A percentile compares a stretch with the other conserved stretches of the same genome.
Conservation (phyloP, 257 asterid species). For the Nicotiana tomentosiformis region DNA sequence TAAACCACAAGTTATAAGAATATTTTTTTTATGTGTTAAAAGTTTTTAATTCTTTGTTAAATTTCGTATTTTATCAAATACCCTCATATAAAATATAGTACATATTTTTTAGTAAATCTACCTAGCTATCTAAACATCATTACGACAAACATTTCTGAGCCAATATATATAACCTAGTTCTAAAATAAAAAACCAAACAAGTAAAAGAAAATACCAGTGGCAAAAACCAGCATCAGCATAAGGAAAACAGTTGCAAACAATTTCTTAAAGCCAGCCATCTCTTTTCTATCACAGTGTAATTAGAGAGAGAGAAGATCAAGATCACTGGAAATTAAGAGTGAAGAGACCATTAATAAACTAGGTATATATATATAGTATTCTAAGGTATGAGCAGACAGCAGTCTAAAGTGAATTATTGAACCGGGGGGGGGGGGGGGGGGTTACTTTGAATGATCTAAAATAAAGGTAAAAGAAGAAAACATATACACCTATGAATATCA, state of each 20-base stretch:
- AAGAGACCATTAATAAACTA: background rate
- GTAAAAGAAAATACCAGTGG: constrained; percentile 2
- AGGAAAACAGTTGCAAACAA: background rate
- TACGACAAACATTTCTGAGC: background rate
- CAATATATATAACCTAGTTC: background rate
- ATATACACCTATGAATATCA: background rate
- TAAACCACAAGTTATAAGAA: too few species aligned
- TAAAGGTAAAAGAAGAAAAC: background rate
- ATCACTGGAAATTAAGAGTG: background rate
- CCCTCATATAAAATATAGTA: too few species aligned
- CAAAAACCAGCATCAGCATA: background rate
- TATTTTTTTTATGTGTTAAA: too few species aligned
- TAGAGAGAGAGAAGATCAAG: background rate
- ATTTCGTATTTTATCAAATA: too few species aligned
- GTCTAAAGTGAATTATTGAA: background rate
- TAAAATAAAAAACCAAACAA: background rate
- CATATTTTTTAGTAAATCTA: background rate
- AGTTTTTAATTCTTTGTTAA: too few species aligned
- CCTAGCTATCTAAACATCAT: background rate
- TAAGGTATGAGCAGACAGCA: background rate
- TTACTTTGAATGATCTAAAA: background rate
- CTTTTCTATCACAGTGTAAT: too few species aligned
- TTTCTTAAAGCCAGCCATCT: background rate
- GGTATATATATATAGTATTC: background rate
- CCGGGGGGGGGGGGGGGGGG: background rate